Evolutionary conservation across 176 grass and related monocot genomes (phyloP).

Genomic region (Puya raimondii): DNA sequence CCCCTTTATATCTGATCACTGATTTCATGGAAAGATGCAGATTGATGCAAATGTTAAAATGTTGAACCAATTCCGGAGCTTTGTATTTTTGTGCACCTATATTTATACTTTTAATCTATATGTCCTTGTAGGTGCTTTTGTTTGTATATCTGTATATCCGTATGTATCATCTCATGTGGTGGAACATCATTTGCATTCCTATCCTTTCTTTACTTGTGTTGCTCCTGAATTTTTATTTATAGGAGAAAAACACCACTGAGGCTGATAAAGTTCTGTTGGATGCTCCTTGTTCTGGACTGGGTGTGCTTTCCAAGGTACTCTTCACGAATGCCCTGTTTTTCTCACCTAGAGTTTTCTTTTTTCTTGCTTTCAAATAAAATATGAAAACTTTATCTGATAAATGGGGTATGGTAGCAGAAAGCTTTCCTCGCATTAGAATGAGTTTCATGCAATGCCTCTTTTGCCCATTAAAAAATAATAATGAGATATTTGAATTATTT

Average conservation of each 20-base stretch:
- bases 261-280: constrained; percentile 88
- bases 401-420: neutral
- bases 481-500: too few species aligned
- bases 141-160: too few species aligned
- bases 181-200: constrained; percentile 7
- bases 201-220: neutral
- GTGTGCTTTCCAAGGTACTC: constrained; percentile 87
- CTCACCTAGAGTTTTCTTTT: neutral
- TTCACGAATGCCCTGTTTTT: constrained; percentile 2
- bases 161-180: neutral
- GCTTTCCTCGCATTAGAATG: too few species aligned
- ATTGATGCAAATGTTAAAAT: too few species aligned
- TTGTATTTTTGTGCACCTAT: too few species aligned
- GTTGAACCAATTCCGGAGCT: too few species aligned
- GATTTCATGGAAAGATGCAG: too few species aligned
- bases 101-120: too few species aligned
- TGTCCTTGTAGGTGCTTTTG: too few species aligned
- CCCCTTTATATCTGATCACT: too few species aligned
- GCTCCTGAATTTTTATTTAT: constrained; percentile 12
- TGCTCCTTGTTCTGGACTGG: constrained; percentile 81
- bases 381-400: constrained; percentile 3
- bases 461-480: too few species aligned
- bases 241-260: constrained; percentile 39
- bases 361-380: constrained; percentile 10
- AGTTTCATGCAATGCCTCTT: too few species aligned